phyloP scores from a whole-genome alignment of 257 asterid genomes.

The Solanum clarkiae region DNA sequence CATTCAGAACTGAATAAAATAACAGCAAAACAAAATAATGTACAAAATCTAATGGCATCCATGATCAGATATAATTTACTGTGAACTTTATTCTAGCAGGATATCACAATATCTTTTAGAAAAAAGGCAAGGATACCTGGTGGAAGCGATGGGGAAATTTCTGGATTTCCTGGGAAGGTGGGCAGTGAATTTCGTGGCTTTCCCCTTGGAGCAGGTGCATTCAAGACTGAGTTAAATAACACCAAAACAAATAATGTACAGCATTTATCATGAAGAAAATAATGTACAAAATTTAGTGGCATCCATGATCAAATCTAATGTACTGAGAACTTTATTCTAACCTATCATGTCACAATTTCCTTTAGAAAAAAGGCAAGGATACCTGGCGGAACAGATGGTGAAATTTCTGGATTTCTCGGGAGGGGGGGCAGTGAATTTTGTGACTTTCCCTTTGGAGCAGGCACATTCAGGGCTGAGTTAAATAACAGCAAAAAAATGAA shows the following conservation, averaged over 20 bases:
- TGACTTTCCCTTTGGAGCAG: conserved; percentile 17
- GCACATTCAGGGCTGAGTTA: conserved; percentile 17
- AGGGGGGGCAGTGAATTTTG: conserved; percentile 20
- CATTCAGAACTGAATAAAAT: neutral
- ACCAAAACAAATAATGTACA: neutral
- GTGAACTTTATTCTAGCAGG: conserved; percentile 1
- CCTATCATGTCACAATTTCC: neutral
- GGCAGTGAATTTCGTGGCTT: conserved; percentile 24
- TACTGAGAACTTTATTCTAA: neutral
- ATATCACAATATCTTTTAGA: neutral
- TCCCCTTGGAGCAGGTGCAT: conserved; percentile 19
- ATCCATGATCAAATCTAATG: neutral
- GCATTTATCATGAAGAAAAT: neutral
- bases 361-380: neutral
- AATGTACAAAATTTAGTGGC: neutral
- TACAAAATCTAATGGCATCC: neutral
- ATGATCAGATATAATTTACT: neutral
- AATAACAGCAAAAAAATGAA: neutral
- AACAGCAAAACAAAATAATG: neutral
- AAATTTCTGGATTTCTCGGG: conserved; percentile 17
- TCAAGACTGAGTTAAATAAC: conserved; percentile 10
- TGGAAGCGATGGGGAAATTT: conserved; percentile 26
- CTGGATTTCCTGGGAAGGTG: conserved; percentile 9
- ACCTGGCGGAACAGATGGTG: conserved; percentile 42
- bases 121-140: conserved; percentile 19